Evolutionary conservation across 2,329 filamentous ascomycete genomes (phyloP).

Genomic region (Stylonectria norvegica): DNA sequence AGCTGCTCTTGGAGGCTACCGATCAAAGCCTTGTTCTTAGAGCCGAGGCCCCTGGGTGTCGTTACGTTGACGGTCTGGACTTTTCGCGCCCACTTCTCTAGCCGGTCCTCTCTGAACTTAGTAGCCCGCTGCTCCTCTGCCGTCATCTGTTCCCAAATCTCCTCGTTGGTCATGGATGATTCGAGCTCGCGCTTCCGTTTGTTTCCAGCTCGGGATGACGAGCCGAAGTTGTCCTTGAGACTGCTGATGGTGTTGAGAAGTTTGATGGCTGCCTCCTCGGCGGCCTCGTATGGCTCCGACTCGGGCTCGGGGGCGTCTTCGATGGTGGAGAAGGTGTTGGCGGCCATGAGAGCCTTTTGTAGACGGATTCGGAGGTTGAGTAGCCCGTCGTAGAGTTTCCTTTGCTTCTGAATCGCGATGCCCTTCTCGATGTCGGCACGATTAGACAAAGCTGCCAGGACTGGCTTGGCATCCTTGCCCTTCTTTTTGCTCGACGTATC

Average conservation of each 20-base stretch:
- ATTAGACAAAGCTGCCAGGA: constrained; percentile 30
- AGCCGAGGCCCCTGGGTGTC: constrained; percentile 23
- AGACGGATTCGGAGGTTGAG: constrained; percentile 88
- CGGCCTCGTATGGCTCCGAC: constrained; percentile 63
- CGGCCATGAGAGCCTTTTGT: constrained; percentile 82
- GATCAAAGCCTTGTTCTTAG: constrained; percentile 49
- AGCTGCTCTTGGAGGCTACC: constrained; percentile 68
- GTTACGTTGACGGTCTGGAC: constrained; percentile 46
- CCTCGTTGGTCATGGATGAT: constrained; percentile 54
- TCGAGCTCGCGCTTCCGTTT: constrained; percentile 61
- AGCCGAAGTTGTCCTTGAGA: constrained; percentile 60
- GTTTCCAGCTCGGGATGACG: constrained; percentile 47
- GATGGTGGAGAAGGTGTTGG: constrained; percentile 65
- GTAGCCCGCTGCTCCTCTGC: constrained; percentile 58
- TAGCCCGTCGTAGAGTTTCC: constrained; percentile 80
- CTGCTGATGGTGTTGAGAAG: constrained; percentile 78
- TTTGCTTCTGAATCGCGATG: constrained; percentile 78
- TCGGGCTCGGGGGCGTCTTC: constrained; percentile 38
- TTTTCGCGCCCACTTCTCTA: constrained; percentile 90
- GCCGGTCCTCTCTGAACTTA: constrained; percentile 62
- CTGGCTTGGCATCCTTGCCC: constrained; percentile 32
- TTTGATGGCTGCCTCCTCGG: constrained; percentile 79
- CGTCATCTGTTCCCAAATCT: constrained; percentile 71
- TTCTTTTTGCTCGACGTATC: constrained; percentile 31
- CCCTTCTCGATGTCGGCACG: constrained; percentile 74